These are phyloP conservation scores for Alternaria brassicicola DNA, from an alignment of 2,329 filamentous ascomycete species.

Conservation along the genomic window DNA sequence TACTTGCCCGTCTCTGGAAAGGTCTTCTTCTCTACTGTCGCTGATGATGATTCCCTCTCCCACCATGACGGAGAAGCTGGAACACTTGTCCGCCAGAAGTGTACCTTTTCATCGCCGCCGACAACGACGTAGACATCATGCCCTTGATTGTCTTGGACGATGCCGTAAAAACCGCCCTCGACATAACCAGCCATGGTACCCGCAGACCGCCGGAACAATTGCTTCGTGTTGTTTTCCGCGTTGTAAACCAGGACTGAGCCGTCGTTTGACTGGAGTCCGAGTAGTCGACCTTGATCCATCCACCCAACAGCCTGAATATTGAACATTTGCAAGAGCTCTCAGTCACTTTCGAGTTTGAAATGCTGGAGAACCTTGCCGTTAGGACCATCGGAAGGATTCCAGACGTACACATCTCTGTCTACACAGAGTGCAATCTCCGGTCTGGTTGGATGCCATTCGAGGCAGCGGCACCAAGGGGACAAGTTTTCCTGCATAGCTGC, in stretches of 20 bases:
- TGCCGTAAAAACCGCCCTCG: constrained; percentile 20
- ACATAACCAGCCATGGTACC: constrained; percentile 15
- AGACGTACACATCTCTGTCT: constrained; percentile 28
- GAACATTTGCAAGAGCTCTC: constrained; percentile 4
- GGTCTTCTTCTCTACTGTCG: background rate
- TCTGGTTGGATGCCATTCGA: constrained; percentile 35
- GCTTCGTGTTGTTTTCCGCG: constrained; percentile 31
- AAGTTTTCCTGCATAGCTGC: constrained; percentile 20
- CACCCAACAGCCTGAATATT: constrained; percentile 19
- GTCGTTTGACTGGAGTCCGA: constrained; percentile 26
- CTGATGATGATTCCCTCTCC: constrained; percentile 16
- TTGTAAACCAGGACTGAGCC: constrained; percentile 35
- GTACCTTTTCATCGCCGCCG: constrained; percentile 32
- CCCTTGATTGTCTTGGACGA: constrained; percentile 12
- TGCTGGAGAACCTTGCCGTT: constrained; percentile 27
- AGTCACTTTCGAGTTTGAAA: constrained; percentile 20
- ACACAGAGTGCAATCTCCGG: constrained; percentile 30
- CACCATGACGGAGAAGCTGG: constrained; percentile 19
- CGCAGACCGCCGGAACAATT: constrained; percentile 30
- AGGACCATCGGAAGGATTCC: constrained; percentile 28
- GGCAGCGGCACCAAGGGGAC: constrained; percentile 24
- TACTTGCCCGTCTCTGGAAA: constrained; percentile 28
- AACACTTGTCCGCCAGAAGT: constrained; percentile 28
- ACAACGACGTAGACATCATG: constrained; percentile 29
- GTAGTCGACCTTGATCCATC: constrained; percentile 25